Conservation (phyloP, 495 filamentous ascomycete genomes). For the Penicillium psychrofluorescens region DNA sequence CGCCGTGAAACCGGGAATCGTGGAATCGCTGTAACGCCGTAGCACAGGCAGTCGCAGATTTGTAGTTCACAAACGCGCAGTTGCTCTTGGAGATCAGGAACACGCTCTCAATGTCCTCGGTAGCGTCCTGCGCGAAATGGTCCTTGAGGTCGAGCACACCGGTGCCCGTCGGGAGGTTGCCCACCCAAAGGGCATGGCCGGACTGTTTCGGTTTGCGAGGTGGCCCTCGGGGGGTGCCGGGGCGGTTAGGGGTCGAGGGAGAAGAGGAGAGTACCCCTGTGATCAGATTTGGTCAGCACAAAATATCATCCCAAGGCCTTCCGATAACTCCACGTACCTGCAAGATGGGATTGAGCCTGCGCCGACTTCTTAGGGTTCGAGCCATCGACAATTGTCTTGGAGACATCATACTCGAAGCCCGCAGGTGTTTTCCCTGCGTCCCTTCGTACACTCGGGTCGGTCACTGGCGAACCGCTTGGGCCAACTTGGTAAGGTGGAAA, state of each 20-base stretch:
- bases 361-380: slow-evolving; percentile 26
- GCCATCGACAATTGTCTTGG: slow-evolving; percentile 39
- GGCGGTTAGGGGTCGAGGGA: slow-evolving; percentile 8
- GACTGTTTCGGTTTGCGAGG: slow-evolving; percentile 89
- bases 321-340: slow-evolving; percentile 16
- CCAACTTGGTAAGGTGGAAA: slow-evolving; percentile 3
- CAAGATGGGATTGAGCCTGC: slow-evolving; percentile 5
- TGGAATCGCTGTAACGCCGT: slow-evolving; percentile 81
- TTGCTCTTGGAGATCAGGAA: slow-evolving; percentile 97
- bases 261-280: slow-evolving; percentile 12
- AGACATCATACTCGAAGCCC: slow-evolving; percentile 26
- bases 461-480: background rate
- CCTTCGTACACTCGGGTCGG: slow-evolving; percentile 1
- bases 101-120: slow-evolving; percentile 73
- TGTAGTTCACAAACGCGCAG: slow-evolving; percentile 96
- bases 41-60: slow-evolving; percentile 67
- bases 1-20: slow-evolving; percentile 82
- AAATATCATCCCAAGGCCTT: background rate
- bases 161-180: slow-evolving; percentile 81
- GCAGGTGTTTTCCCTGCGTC: slow-evolving; percentile 13
- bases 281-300: too few species aligned
- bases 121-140: slow-evolving; percentile 79
- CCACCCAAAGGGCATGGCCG: slow-evolving; percentile 93
- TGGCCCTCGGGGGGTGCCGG: slow-evolving; percentile 68
- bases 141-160: slow-evolving; percentile 77